Percentiles rank a stretch among this genome's conserved stretches.
phyloP scores from a whole-genome alignment of 306 rosid species.

The Acacia crassicarpa region DNA sequence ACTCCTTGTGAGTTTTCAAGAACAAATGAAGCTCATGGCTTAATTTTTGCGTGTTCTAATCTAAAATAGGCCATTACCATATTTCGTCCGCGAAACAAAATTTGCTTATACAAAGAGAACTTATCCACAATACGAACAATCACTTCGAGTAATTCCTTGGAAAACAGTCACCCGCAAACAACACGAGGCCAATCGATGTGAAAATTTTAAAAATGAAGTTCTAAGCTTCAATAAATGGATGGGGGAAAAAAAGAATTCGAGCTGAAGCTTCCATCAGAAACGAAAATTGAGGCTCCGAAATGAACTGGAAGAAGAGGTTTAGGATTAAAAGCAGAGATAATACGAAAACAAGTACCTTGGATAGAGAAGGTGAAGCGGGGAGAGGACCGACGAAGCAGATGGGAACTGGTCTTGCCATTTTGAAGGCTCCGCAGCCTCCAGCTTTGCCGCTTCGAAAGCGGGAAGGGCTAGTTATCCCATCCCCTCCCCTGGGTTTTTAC shows the following conservation, averaged over 20 bases:
- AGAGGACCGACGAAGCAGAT: slow-evolving; percentile 28
- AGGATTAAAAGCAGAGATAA: slow-evolving; percentile 9
- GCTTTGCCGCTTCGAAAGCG: background rate
- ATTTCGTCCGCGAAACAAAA: background rate
- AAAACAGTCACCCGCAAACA: background rate
- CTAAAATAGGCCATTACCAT: no score
- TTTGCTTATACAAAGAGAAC: background rate
- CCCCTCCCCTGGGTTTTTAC: background rate
- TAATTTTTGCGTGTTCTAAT: background rate
- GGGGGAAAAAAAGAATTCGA: no score
- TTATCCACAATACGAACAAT: background rate
- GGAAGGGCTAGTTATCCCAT: background rate
- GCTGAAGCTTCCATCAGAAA: background rate
- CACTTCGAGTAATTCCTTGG: background rate
- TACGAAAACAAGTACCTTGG: slow-evolving; percentile 27
- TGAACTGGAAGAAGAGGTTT: background rate
- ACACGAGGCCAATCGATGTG: background rate
- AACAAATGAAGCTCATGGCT: background rate
- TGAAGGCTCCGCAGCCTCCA: slow-evolving; percentile 4
- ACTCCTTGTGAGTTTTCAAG: background rate
- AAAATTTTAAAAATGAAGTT: background rate
- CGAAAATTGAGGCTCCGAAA: slow-evolving; percentile 7
- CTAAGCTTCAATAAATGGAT: background rate
- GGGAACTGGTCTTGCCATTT: slow-evolving; percentile 35
- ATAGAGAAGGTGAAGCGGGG: background rate